Percentiles rank a stretch among this genome's conserved stretches.
Evolutionary conservation across 306 rosid genomes (phyloP).

Genomic region (Ceratonia siliqua): DNA sequence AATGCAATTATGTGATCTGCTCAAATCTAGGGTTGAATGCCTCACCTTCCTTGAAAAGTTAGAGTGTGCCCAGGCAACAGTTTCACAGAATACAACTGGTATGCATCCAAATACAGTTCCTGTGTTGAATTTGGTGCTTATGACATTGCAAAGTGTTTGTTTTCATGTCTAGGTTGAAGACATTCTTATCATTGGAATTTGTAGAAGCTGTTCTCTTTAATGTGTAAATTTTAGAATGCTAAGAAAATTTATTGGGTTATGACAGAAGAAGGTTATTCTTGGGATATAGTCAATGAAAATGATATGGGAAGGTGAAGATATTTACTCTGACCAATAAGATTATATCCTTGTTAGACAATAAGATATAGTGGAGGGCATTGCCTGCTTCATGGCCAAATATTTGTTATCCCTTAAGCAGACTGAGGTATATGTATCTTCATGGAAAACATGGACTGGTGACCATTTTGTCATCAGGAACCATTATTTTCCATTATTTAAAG

Average conservation of each 20-base stretch:
- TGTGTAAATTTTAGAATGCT: conserved; percentile 16
- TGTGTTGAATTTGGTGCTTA: conserved; percentile 12
- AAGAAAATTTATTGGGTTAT: conserved; percentile 23
- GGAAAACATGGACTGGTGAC: conserved; percentile 16
- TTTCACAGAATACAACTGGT: conserved; percentile 57
- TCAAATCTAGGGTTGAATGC: conserved; percentile 82
- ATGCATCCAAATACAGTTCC: conserved; percentile 32
- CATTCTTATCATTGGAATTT: conserved; percentile 7
- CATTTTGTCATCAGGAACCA: conserved; percentile 1
- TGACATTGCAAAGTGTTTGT: not conserved
- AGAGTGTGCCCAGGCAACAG: conserved; percentile 70
- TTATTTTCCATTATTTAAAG: conserved; percentile 9
- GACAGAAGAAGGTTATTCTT: conserved; percentile 84
- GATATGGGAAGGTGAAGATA: conserved; percentile 81
- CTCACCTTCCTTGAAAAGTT: conserved; percentile 83
- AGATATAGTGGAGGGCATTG: conserved; percentile 93
- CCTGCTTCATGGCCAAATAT: conserved; percentile 97
- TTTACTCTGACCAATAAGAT: conserved; percentile 65
- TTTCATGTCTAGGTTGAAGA: not conserved
- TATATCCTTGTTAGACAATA: conserved; percentile 89
- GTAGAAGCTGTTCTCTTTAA: not conserved
- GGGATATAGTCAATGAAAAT: conserved; percentile 79
- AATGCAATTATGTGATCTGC: conserved; percentile 80
- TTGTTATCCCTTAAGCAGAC: conserved; percentile 85
- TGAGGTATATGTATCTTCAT: conserved; percentile 64